phyloP scores from a whole-genome alignment of 2,329 filamentous ascomycete genomes.

The Epichloe coenophiala region DNA sequence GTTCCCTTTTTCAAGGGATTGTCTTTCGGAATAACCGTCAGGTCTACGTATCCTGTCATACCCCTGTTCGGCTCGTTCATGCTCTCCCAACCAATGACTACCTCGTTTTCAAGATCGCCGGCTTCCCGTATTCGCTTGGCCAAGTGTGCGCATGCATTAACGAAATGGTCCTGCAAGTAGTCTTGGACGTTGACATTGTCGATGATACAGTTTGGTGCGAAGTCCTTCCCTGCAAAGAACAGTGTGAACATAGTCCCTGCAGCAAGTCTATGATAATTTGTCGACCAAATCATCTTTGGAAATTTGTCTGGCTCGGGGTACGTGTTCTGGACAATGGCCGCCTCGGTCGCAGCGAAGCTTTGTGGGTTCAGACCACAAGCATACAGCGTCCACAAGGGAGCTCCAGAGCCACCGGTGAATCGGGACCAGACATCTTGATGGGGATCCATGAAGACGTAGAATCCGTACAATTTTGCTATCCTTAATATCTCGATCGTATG shows the following conservation, averaged over 20 bases:
- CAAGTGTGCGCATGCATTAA: conserved; percentile 66
- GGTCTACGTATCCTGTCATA: conserved; percentile 68
- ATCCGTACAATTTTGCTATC: conserved; percentile 77
- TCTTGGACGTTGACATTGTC: conserved; percentile 94
- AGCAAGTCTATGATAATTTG: conserved; percentile 82
- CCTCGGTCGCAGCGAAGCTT: conserved; percentile 74
- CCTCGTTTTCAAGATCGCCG: conserved; percentile 71
- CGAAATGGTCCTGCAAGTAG: conserved; percentile 78
- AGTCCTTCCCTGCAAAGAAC: conserved; percentile 83
- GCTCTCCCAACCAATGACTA: conserved; percentile 91
- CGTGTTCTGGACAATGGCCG: conserved; percentile 88
- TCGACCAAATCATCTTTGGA: conserved; percentile 99
- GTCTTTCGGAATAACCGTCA: conserved; percentile 69
- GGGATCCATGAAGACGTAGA: conserved; percentile 97
- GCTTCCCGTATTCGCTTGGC: conserved; percentile 79
- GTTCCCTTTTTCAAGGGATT: conserved; percentile 89
- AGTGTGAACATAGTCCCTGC: conserved; percentile 86
- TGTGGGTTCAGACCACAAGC: conserved; percentile 83
- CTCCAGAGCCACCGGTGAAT: conserved; percentile 86
- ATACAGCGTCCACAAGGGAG: conserved; percentile 95
- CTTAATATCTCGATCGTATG: conserved; percentile 79
- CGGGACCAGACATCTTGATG: conserved; percentile 99
- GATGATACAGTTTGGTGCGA: conserved; percentile 91
- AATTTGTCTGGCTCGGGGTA: conserved; percentile 74
- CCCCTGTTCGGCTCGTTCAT: conserved; percentile 92